Base-by-base conservation (phyloP, 208 protist species). In the Entamoeba dispar region DNA sequence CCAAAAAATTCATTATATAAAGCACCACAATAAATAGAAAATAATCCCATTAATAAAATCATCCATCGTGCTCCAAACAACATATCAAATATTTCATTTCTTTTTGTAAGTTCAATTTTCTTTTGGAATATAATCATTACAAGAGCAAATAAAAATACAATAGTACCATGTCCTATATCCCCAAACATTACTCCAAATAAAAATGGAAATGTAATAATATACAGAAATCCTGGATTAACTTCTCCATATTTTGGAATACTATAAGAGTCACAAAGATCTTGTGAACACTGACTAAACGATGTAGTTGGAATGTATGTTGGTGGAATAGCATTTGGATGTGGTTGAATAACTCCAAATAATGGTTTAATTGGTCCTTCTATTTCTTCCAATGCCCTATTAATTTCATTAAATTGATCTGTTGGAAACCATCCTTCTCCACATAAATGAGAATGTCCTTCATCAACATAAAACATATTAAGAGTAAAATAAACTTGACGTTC, bases 161-260 rank as follows among this genome's bases (percentile, higher is more conserved):
- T 92, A 47, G 95, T 52, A 2, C 98, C 98, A 96, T 99, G 99
- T 52, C 98, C 98, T 52, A 99, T 95, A 95, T 99, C 99, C 92
- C 98, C 98, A 95, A 98, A 99, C 99, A 99, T 99, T 92, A 99
- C 96, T 92, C 97, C 98, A 94, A 99, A 99, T 6, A 99, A 96
- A 96, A 99, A 99, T 47, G 99, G 99, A 95, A 99, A 99, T 52
- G 97, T 99, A 57, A 99, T 97, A 2, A 95, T 38, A 55, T 93
- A 93, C 1, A 95, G 92, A 17, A 94, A 92, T 10, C 91, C 93
- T 17, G 95, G 95, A 52, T 95, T 95, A 5, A 96, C 86, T 90
- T 98, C 97, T 92, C 95, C 91, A 93, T 97, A 97, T 22, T 96
- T 93, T 12, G 98, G 97, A 94, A 98, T 96, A 94, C 98, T 98